Evolutionary conservation across 176 grass and related monocot genomes (phyloP), one percentile per base, ranked within the genome.

Genomic region (Ananas comosus): DNA sequence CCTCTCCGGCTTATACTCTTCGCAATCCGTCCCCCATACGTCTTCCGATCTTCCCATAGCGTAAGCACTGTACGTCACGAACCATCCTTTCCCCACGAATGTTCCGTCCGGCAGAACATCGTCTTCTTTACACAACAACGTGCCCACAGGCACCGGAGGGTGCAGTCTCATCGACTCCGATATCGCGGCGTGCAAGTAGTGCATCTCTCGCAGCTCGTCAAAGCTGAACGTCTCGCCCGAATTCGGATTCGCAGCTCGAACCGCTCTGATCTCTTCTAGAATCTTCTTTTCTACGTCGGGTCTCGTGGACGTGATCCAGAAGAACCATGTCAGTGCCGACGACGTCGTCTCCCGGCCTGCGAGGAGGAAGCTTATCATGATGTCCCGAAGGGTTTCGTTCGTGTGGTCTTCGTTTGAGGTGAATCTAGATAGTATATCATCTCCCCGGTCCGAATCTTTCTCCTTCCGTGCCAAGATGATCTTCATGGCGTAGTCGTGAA

Each of bases 321-420:
- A 87, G 84, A 96, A 96, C 87, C 91, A 90, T 50, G 91, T 67
- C 18, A 90, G 68, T 9, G 87, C 91, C 0, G 87, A 85, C 0
- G 91, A 89, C 24, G 91, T 96, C 16, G 87, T 90, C 72, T 90
- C 91, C 27, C 87, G 81, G 12, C 91, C 79, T 12, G 87, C 87
- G 2, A 85, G 13, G 64, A 96, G 52, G 82, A 96, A 87, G 78
- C 81, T 90, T 64, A 79, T 83, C 11, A 96, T 79, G 7, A 87
- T 76, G 53, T 90, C 79, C 11, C 81, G 76, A 49, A 96, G 79
- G 80, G 63, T 80, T 74, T 85, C 76, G 1, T 87, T 68, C 19
- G 64, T 81, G 51, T 83, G 64, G 50, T 88, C 75, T 1, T 51
- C 51, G 70, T 10, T 53, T 2, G 73, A 72, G 5, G 79, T 68